Conservation (phyloP, 208 protist species). For the Phytomonas serpens region DNA sequence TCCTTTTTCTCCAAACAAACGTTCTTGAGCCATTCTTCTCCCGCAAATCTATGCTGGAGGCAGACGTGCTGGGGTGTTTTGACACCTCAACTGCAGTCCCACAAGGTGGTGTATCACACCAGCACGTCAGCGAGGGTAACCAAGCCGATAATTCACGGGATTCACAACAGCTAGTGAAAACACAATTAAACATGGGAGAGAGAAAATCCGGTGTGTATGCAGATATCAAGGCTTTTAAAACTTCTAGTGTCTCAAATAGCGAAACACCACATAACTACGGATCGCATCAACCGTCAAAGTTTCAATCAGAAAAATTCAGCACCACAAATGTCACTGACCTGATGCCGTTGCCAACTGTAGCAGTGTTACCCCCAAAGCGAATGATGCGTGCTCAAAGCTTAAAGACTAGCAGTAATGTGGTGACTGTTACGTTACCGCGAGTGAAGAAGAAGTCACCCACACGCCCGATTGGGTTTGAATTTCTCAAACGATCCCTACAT, state of each 20-base stretch:
- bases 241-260: slow-evolving; percentile 3
- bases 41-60: slow-evolving; percentile 17
- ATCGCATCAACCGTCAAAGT: not conserved
- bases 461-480: not conserved
- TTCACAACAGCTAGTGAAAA: not conserved
- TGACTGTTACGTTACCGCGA: not conserved
- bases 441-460: not conserved
- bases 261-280: slow-evolving; percentile 12
- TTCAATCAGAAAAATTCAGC: not conserved
- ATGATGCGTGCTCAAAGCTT: not conserved
- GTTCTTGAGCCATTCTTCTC: slow-evolving; percentile 10
- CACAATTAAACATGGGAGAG: not conserved
- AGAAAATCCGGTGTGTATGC: not conserved
- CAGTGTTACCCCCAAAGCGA: not conserved
- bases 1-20: slow-evolving; percentile 8
- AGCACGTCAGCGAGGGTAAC: not conserved
- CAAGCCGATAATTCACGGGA: not conserved
- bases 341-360: not conserved
- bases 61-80: slow-evolving; percentile 15
- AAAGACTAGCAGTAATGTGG: not conserved
- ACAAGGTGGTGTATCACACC: not conserved
- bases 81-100: not conserved
- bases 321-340: not conserved
- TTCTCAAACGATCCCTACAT: not conserved
- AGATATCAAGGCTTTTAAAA: not conserved